Evolutionary conservation across 116 monocot genomes (phyloP).

Genomic region (Thalassia testudinum): DNA sequence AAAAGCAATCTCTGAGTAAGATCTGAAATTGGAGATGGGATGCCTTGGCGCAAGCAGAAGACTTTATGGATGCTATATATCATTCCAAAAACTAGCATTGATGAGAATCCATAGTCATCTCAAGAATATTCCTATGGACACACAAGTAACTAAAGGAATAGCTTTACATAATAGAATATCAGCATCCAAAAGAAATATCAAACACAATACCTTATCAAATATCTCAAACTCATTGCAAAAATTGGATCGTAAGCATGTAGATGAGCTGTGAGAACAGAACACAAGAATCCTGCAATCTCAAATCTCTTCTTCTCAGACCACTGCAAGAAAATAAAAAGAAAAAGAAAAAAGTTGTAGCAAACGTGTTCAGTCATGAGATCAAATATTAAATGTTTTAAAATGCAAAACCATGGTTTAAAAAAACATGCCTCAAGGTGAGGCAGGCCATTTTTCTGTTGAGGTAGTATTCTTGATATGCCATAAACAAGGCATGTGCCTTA

Average conservation of each 20-base stretch:
- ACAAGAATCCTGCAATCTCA: constrained; percentile 80
- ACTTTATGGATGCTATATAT: constrained; percentile 79
- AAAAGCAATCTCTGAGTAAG: constrained; percentile 74
- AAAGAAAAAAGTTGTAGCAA: too few species aligned
- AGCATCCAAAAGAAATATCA: background rate
- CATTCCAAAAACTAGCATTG: background rate
- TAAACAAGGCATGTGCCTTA: too few species aligned
- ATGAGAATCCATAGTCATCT: too few species aligned
- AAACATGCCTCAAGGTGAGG: too few species aligned
- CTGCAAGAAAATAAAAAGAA: constrained; percentile 33
- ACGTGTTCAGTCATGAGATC: too few species aligned
- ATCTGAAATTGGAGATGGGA: constrained; percentile 81
- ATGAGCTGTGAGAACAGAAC: constrained; percentile 66
- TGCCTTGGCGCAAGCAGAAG: constrained; percentile 70
- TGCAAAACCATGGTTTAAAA: too few species aligned
- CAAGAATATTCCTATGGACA: too few species aligned
- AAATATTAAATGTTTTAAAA: too few species aligned
- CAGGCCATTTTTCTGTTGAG: too few species aligned
- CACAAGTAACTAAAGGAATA: too few species aligned
- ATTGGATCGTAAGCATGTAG: constrained; percentile 85
- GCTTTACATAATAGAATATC: too few species aligned
- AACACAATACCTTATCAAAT: constrained; percentile 69
- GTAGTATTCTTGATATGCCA: too few species aligned
- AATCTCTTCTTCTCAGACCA: constrained; percentile 80
- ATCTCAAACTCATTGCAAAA: constrained; percentile 76